These are phyloP conservation scores for Colletotrichum viniferum DNA, from an alignment of 2,329 filamentous ascomycete species.

Conservation along the genomic window DNA sequence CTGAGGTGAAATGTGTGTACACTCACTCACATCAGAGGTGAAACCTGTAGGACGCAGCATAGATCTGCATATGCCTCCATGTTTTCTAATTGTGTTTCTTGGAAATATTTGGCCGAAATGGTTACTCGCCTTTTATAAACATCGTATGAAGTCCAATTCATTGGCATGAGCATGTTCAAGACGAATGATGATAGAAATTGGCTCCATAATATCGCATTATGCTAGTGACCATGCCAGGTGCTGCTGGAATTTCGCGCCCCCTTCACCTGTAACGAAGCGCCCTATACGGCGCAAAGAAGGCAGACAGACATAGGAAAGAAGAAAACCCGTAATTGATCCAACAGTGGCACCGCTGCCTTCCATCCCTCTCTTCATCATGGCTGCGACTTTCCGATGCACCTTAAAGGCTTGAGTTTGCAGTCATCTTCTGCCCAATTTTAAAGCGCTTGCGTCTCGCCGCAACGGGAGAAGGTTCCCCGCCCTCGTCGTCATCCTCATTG, in stretches of 20 bases:
- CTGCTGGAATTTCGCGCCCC: background rate
- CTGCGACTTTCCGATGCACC: background rate
- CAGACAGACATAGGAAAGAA: too few relatives aligned
- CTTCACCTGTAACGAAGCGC: too few relatives aligned
- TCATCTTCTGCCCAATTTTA: background rate
- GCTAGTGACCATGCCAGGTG: background rate
- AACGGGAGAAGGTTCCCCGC: accelerated
- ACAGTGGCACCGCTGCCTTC: too few relatives aligned
- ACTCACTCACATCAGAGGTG: background rate
- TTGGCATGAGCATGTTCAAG: background rate
- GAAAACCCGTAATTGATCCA: too few relatives aligned
- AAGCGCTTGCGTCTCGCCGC: background rate
- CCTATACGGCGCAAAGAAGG: background rate
- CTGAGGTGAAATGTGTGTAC: background rate
- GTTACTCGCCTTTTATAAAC: background rate
- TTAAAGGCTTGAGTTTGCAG: background rate
- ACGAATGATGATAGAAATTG: background rate
- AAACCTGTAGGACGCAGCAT: background rate
- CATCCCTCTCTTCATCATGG: too few relatives aligned
- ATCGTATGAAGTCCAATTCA: background rate
- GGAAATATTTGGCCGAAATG: background rate
- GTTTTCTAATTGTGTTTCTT: background rate
- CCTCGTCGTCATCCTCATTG: background rate
- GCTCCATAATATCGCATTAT: background rate
- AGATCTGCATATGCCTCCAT: background rate